Evolutionary conservation across 2,329 filamentous ascomycete species (phyloP).

Genomic region (Ophiocordyceps camponoti-leonardi): DNA sequence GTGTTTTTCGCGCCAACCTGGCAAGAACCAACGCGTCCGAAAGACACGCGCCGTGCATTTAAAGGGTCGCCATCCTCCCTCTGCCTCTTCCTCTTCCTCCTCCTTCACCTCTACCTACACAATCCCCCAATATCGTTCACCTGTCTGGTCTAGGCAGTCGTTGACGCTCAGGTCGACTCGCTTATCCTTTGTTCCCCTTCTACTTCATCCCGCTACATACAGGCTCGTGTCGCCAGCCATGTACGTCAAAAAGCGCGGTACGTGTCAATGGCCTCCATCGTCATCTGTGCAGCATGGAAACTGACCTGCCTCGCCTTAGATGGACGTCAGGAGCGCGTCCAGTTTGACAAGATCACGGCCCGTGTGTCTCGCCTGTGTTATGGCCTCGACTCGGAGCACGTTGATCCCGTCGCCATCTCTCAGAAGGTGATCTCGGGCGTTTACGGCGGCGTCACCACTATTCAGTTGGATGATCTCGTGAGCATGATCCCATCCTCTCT

Average conservation of each 20-base stretch:
- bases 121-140: neutral
- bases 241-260: slow-evolving; percentile 49
- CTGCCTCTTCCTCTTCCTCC: neutral
- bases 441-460: slow-evolving; percentile 92
- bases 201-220: slow-evolving; percentile 8
- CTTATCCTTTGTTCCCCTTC: slow-evolving; percentile 6
- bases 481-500: slow-evolving; percentile 17
- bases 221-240: slow-evolving; percentile 21
- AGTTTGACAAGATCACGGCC: slow-evolving; percentile 99
- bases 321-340: slow-evolving; percentile 98
- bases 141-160: neutral
- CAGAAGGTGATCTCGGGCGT: slow-evolving; percentile 99
- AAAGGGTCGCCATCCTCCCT: neutral
- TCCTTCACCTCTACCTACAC: neutral
- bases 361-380: slow-evolving; percentile 96
- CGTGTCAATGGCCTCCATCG: slow-evolving; percentile 10
- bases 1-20: neutral
- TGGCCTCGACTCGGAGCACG: slow-evolving; percentile 82
- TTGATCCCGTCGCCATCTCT: slow-evolving; percentile 94
- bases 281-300: neutral
- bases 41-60: neutral
- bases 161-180: slow-evolving; percentile 1
- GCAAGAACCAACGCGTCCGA: neutral
- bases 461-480: slow-evolving; percentile 94
- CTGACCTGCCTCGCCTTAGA: slow-evolving; percentile 40